phyloP scores from a whole-genome alignment of 768 basidiomycete genomes.

The Suillus subaureus region DNA sequence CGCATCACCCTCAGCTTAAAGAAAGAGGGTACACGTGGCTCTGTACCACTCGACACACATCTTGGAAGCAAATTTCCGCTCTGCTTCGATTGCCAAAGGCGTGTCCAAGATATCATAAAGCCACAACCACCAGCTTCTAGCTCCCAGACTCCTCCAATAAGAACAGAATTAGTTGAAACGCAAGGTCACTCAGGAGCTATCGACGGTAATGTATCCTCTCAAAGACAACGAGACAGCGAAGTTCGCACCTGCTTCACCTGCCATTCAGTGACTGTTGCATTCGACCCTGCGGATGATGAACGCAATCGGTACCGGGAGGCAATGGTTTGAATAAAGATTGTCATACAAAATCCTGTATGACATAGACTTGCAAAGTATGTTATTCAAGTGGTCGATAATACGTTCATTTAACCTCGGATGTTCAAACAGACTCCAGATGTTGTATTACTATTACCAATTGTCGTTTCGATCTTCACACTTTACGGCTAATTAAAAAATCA shows the following conservation, averaged over 20 bases:
- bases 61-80: neutral
- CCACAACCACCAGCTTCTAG: neutral
- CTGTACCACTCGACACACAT: neutral
- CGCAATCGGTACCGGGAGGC: too few species aligned
- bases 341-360: neutral
- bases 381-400: neutral
- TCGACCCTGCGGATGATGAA: neutral
- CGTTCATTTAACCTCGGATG: neutral
- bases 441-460: neutral
- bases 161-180: neutral
- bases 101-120: neutral
- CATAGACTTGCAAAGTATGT: neutral
- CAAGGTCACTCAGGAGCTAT: neutral
- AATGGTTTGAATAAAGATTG: neutral
- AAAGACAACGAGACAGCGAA: neutral
- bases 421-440: neutral
- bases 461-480: neutral
- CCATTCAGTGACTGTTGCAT: neutral
- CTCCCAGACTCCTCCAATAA: neutral
- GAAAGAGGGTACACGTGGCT: constrained; percentile 30
- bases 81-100: constrained; percentile 1
- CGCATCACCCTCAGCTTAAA: constrained; percentile 65
- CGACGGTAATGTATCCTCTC: neutral
- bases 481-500: neutral
- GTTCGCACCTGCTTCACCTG: neutral